phyloP scores from a whole-genome alignment of 306 rosid genomes.

The peach (Prunus persica) region Prunus_persica_NCBIv2 NC_034009.1:3137001-3137500 shows the following conservation, averaged over 20 bases:
- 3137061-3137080: neutral
- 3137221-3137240: neutral
- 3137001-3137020: no score
- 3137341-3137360: neutral
- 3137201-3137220: neutral
- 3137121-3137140: constrained; percentile 37
- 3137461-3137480: constrained; percentile 25
- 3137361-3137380: neutral
- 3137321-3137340: constrained; percentile 32
- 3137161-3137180: neutral
- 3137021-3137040: no score
- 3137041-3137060: neutral
- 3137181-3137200: neutral
- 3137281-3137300: constrained; percentile 37
- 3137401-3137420: neutral
- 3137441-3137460: neutral
- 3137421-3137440: neutral
- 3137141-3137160: constrained; percentile 33
- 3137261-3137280: constrained; percentile 10
- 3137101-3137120: neutral
- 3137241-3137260: constrained; percentile 16
- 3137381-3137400: neutral
- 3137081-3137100: neutral
- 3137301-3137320: constrained; percentile 31
- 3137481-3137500: constrained; percentile 24